Conservation (phyloP, 1,284 basidiomycete species). For the Irpex lacteus region DNA sequence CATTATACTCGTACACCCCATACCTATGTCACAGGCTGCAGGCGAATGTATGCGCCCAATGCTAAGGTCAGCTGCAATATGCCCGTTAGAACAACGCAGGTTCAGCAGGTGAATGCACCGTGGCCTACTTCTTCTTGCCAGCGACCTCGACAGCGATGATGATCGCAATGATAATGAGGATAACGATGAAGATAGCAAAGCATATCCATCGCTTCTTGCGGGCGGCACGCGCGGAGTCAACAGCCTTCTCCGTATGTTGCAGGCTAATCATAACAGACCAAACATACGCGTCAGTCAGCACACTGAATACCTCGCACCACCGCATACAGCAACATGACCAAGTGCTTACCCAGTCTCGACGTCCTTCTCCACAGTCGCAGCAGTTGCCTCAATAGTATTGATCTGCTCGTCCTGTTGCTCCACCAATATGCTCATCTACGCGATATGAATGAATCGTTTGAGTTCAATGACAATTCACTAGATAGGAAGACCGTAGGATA, state of each 20-base stretch:
- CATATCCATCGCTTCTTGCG: conserved; percentile 95
- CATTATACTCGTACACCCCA: background rate
- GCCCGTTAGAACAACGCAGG: background rate
- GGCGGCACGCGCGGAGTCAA: conserved; percentile 83
- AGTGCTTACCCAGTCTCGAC: conserved; percentile 75
- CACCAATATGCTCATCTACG: conserved; percentile 84
- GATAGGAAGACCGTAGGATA: background rate
- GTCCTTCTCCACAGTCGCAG: conserved; percentile 73
- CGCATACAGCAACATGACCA: background rate
- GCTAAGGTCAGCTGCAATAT: background rate
- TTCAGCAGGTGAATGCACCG: background rate
- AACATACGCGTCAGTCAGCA: background rate
- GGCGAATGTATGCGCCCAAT: background rate
- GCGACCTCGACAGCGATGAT: conserved; percentile 47
- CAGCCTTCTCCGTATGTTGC: conserved; percentile 82
- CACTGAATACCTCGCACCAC: background rate
- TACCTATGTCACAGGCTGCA: background rate
- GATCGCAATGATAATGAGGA: conserved; percentile 64
- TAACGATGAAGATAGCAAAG: conserved; percentile 57
- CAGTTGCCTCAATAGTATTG: conserved; percentile 74
- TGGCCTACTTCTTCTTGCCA: conserved; percentile 30
- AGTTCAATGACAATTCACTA: background rate
- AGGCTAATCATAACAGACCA: conserved; percentile 44
- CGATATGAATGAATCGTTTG: conserved; percentile 1
- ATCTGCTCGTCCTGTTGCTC: conserved; percentile 92